Base-by-base conservation (phyloP, 1,284 basidiomycete species). In the Flammula alnicola region DNA sequence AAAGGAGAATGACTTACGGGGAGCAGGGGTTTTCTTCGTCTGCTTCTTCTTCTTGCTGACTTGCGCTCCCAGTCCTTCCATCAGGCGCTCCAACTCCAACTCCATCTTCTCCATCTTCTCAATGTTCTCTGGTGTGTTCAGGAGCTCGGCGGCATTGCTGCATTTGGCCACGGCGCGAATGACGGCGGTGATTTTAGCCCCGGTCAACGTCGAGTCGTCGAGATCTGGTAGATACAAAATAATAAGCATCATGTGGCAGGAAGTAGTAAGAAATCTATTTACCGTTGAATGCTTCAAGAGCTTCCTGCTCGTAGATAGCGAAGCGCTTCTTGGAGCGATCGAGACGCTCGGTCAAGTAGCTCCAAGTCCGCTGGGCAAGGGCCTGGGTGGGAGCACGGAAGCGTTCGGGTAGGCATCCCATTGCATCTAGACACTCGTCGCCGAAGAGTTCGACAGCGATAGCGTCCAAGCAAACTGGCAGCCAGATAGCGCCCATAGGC, bases 131-230 rank as follows among this genome's bases (percentile, higher is more conserved):
- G 22, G 3, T 0, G 30, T 45, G 4, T 35, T 14, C 11, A 58
- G 37, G 1, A 56, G 5, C 5, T 55, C 38, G 0, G 54, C 58
- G 0, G 54, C 6, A 11, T 49, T 35, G n/a, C 55, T 56, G 58
- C 64, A 64, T 19, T 53, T 53, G 7, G 51, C 39, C 11, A 61
- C 54, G 2, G 46, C 45, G 5, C 44, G 23, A 14, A 62, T 58
- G 4, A 51, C 49, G 3, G 46, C 11, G 1, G 32, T 41, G 35
- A 63, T 39, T 9, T 55, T 47, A 1, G 36, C 29, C 29, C 60
- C 63, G 0, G 54, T 67, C 1, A 44, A 36, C 17, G 48, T 44
- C 0, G 49, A 50, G 0, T 51, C 42, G 9, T 52, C 47, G 10
- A 65, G 48, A 11, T 45, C 62, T 65, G 25, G 9, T 7, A 31